Evolutionary conservation across 768 basidiomycete species (phyloP), one percentile per base, ranked within the genome.

Genomic region (Naganishia kalamii): DNA sequence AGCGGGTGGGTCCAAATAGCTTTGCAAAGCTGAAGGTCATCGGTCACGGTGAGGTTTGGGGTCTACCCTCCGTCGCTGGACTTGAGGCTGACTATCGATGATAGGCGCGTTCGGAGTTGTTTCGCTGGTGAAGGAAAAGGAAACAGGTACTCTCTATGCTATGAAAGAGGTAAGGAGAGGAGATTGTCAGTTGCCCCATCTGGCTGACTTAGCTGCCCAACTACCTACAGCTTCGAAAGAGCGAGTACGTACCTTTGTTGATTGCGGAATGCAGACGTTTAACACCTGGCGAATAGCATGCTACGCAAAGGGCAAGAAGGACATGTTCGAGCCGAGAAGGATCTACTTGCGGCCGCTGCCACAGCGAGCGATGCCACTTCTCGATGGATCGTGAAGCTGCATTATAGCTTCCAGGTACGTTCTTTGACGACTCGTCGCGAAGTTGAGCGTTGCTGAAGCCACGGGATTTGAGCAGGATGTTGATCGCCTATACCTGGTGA

Each of bases 301-400:
- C 83, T 94, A 74, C 87, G 90, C 60, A 93, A 92, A 81, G 90
- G 92, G 25, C 94, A 97, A 78, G 94, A 97, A 80, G 94, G 92
- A 0, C 94, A 97, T 78, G 89, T 96, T 74, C 87, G 92, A 60
- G 94, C 93, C 44, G 92, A 97, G 77, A 87, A 92, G 74, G 92
- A 98, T 72, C 82, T 98, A 46, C 84, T 97, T 65, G 91, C 90
- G 79, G 89, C 90, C 33, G 93, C 93, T 6, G 88, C 92, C 70
- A 85, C 88, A 72, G 93, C 93, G 7, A 87, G 91, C 70, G 85
- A 88, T 72, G 83, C 84, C 67, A 84, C 85, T 52, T 87, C 88
- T 65, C 88, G 92, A 73, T 96, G 94, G 92, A 96, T 96, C 69
- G 92, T 98, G 60, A 87, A 86, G 77, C 80, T 99, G 50, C 84